Base-by-base conservation (phyloP, 2,329 filamentous ascomycete species). In the Xylaria sp. region DNA sequence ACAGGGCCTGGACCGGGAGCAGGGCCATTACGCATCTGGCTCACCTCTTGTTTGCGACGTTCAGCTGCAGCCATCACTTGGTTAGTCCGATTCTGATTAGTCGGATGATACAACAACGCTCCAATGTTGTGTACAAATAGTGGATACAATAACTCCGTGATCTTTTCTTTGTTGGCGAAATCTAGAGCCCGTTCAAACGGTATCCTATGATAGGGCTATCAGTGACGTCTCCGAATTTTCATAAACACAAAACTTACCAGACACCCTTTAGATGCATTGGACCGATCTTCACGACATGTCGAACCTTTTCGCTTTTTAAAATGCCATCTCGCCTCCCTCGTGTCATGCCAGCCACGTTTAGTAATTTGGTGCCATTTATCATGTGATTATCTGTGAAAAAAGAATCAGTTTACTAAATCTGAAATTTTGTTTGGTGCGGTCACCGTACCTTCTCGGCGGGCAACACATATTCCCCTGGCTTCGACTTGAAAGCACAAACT, bases 121-220 rank as follows among this genome's bases (percentile, higher is more conserved):
- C 93, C 93, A 78, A 98, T 98, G 81, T 98, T 97, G 81, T 98
- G 94, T 45, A 98, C 96, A 79, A 99, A 99, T 57, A 99, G 85
- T 60, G 96, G 96, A 80, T 98, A 99, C 63, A 98, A 83, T 56
- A 94, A 84, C 81, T 98, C 95, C 0, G 96, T 98, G 72, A 98
- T 99, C 83, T 98, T 98, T 81, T 99, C 96, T 86, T 97, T 98
- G 84, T 99, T 99, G 72, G 96, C 96, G 79, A 99, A 98, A 76
- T 98, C 96, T 62, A 99, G 84, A n/a, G 96, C 96, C 72, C 96
- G 91, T 75, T 98, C 96, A 76, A 97, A 98, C 1, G 96, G 96
- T 76, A 99, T 99, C 94, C 94, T 97, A 74, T 20, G 57, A 20
- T 41, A 39, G 8, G 20, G n/a, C 20, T 28, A 36, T 72, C 63